Evolutionary conservation across 208 protist species (phyloP).

Genomic region (Leishmania martiniquensis): DNA sequence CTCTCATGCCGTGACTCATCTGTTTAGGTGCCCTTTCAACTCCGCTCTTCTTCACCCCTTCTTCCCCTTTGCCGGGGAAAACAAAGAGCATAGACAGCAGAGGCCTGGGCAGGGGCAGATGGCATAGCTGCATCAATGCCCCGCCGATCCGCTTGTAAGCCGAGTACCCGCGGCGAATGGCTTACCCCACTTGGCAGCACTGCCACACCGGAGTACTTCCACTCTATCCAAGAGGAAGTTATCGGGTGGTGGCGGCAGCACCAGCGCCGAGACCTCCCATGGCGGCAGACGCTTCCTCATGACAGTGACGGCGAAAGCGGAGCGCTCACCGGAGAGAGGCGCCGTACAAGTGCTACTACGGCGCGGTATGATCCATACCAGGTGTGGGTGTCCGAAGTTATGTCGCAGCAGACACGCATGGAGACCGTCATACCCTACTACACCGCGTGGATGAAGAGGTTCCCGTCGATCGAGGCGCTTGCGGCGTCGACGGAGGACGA

Average conservation of each 20-base stretch:
- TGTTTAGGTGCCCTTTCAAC: not conserved
- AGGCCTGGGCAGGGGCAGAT: not conserved
- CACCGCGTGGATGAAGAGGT: constrained; percentile 83
- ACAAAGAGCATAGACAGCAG: not conserved
- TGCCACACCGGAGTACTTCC: constrained; percentile 30
- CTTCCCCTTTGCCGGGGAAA: not conserved
- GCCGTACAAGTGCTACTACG: constrained; percentile 1
- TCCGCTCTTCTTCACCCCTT: not conserved
- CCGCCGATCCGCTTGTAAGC: constrained; percentile 5
- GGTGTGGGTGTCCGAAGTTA: constrained; percentile 95
- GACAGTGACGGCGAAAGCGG: not conserved
- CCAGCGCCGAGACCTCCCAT: constrained; percentile 42
- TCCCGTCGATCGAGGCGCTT: constrained; percentile 82
- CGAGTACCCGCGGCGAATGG: constrained; percentile 13
- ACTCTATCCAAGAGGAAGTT: constrained; percentile 31
- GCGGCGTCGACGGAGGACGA: constrained; percentile 82
- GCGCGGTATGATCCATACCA: constrained; percentile 70
- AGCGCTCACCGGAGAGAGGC: not conserved
- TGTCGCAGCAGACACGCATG: constrained; percentile 96
- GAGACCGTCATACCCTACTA: constrained; percentile 93
- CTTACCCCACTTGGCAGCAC: constrained; percentile 13
- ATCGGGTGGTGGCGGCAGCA: constrained; percentile 41
- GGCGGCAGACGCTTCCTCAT: constrained; percentile 8
- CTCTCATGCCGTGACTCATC: not conserved
- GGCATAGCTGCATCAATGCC: constrained; percentile 10